Conservation (phyloP, 495 filamentous ascomycete species). For the Xylaria sp. region DNA sequence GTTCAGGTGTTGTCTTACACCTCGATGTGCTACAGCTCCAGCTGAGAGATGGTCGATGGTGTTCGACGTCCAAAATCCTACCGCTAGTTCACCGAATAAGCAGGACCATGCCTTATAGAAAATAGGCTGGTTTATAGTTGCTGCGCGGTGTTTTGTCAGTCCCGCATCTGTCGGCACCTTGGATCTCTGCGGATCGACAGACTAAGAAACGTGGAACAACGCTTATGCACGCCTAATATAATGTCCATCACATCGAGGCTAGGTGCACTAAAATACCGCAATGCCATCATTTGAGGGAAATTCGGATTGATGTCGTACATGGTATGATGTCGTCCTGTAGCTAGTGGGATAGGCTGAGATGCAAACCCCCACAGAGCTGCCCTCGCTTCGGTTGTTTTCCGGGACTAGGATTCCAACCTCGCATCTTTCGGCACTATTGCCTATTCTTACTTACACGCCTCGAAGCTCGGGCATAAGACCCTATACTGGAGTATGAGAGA, state of each 20-base stretch:
- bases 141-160: neutral
- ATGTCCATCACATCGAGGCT: neutral
- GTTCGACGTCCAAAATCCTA: neutral
- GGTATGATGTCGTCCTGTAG: constrained; percentile 13
- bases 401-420: neutral
- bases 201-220: constrained; percentile 6
- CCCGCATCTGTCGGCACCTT: neutral
- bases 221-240: constrained; percentile 17
- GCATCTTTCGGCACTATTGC: neutral
- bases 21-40: neutral
- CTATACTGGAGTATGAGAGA: neutral
- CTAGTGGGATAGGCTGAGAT: neutral
- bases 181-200: neutral
- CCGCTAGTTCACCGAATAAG: neutral
- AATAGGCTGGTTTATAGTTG: neutral
- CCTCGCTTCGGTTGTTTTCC: neutral
- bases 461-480: neutral
- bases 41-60: neutral
- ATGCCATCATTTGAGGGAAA: constrained; percentile 7
- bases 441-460: no score
- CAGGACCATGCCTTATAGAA: neutral
- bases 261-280: constrained; percentile 15
- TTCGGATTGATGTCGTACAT: neutral
- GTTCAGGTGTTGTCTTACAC: neutral
- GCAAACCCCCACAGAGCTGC: constrained; percentile 5